Conservation (phyloP, 768 basidiomycete species). For the Suillus placidus region DNA sequence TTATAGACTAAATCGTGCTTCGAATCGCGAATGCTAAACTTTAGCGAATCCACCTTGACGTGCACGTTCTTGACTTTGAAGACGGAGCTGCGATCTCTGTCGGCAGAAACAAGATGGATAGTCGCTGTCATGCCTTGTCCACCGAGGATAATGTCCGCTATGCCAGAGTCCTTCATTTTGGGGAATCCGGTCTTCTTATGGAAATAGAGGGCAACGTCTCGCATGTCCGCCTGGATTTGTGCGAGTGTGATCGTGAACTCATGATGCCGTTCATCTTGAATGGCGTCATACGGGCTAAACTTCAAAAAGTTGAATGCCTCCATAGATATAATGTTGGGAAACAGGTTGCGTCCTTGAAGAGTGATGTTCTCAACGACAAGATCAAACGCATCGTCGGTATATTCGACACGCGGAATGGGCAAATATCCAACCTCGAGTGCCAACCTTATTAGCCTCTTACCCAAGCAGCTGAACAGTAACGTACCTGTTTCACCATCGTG, state of each 20-base stretch:
- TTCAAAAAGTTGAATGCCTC: conserved; percentile 83
- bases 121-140: conserved; percentile 78
- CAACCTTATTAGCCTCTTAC: neutral
- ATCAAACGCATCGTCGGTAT: conserved; percentile 84
- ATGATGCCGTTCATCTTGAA: conserved; percentile 65
- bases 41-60: conserved; percentile 85
- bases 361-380: conserved; percentile 94
- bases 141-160: conserved; percentile 84
- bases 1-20: conserved; percentile 92
- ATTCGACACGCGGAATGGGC: conserved; percentile 93
- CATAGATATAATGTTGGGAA: conserved; percentile 75
- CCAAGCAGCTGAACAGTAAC: conserved; percentile 18
- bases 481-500: conserved; percentile 69
- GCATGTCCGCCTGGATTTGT: conserved; percentile 93
- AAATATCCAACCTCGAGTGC: conserved; percentile 64
- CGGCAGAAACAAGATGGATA: conserved; percentile 60
- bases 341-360: conserved; percentile 83
- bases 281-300: conserved; percentile 74
- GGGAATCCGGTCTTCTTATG: conserved; percentile 82
- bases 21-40: conserved; percentile 88
- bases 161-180: conserved; percentile 77
- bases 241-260: conserved; percentile 72
- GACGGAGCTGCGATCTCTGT: conserved; percentile 66
- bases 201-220: conserved; percentile 92
- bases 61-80: conserved; percentile 73